These are phyloP conservation scores for Ascosphaera pollenicola DNA, from an alignment of 2,329 filamentous ascomycete species.

Conservation along the genomic window DNA sequence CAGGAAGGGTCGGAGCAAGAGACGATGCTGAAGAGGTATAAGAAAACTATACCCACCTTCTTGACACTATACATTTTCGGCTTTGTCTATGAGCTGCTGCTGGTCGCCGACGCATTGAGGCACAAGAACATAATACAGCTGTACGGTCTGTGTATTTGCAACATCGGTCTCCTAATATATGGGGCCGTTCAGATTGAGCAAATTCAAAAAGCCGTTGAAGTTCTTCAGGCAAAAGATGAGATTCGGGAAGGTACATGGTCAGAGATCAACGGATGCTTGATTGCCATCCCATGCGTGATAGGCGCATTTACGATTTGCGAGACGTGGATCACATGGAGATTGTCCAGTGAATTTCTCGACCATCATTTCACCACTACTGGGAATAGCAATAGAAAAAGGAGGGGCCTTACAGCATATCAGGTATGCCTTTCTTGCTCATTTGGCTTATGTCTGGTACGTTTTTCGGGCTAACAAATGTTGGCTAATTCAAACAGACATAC, in stretches of 20 bases:
- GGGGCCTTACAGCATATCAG: background rate
- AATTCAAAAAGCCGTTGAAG: conserved; percentile 49
- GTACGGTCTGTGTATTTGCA: conserved; percentile 85
- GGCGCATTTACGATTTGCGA: conserved; percentile 52
- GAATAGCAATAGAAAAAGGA: background rate
- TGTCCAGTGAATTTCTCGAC: conserved; percentile 98
- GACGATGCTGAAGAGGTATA: conserved; percentile 22
- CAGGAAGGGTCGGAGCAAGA: background rate
- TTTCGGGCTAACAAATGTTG: background rate
- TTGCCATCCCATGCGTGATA: conserved; percentile 71
- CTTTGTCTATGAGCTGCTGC: conserved; percentile 72
- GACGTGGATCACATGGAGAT: conserved; percentile 67
- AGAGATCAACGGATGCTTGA: conserved; percentile 49
- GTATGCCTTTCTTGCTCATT: too few relatives aligned
- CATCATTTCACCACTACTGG: background rate
- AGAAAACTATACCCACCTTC: conserved; percentile 70
- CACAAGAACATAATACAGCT: conserved; percentile 97
- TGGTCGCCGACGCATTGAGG: conserved; percentile 83
- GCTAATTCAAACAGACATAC: conserved; percentile 45
- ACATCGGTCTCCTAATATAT: conserved; percentile 78
- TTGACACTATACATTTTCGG: conserved; percentile 93
- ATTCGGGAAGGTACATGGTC: conserved; percentile 39
- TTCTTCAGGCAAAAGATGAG: conserved; percentile 25
- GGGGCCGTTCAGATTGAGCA: conserved; percentile 84
- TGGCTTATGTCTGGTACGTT: too few relatives aligned